These are phyloP conservation scores for Arthrobotrys conoides DNA, from an alignment of 2,329 filamentous ascomycete species.

Conservation along the genomic window DNA sequence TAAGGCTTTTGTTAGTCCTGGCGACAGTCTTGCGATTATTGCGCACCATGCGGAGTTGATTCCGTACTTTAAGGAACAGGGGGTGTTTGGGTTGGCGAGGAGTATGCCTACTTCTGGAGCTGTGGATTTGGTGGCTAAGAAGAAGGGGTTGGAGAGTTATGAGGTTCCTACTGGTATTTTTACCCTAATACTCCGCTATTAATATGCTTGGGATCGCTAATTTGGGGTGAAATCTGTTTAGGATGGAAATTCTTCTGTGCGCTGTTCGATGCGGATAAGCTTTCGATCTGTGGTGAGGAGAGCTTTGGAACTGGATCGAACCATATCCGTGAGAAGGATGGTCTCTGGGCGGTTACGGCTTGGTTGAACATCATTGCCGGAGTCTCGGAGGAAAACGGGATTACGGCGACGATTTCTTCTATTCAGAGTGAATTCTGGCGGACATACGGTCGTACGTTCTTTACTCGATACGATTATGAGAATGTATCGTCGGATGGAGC, in stretches of 20 bases:
- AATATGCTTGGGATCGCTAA: not conserved
- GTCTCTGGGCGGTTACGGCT: constrained; percentile 95
- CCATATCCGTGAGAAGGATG: constrained; percentile 99
- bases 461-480: constrained; percentile 99
- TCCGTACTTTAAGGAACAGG: constrained; percentile 98
- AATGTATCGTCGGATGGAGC: constrained; percentile 91
- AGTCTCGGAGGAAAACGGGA: constrained; percentile 77
- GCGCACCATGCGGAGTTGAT: constrained; percentile 96
- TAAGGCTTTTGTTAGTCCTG: constrained; percentile 94
- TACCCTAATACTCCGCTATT: not conserved
- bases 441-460: constrained; percentile 96
- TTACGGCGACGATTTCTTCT: constrained; percentile 91
- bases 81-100: constrained; percentile 92
- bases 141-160: constrained; percentile 90
- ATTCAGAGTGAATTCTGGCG: constrained; percentile 99
- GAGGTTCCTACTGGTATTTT: constrained; percentile 82
- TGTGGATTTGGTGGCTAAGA: constrained; percentile 95
- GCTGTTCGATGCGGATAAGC: constrained; percentile 92
- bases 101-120: constrained; percentile 98
- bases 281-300: constrained; percentile 98
- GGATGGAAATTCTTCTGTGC: constrained; percentile 99
- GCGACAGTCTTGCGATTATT: constrained; percentile 97
- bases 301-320: constrained; percentile 98
- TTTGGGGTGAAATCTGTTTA: not conserved
- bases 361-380: constrained; percentile 99